Base-by-base conservation (phyloP, 2,329 filamentous ascomycete genomes). In the Aspergillus fumigatiaffinis region DNA sequence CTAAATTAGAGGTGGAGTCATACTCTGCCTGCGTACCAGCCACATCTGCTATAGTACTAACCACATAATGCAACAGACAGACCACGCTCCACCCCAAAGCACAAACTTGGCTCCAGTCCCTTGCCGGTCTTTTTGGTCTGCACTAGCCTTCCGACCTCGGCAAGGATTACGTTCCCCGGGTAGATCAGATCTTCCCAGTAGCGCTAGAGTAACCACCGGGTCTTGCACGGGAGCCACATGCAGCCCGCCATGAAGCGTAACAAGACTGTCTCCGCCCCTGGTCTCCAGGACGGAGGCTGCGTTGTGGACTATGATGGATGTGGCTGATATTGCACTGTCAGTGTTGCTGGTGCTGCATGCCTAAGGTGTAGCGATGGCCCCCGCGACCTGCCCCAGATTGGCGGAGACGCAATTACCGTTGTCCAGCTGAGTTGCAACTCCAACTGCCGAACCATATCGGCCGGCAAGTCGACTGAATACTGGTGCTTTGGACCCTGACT, bases 121-220 rank as follows among this genome's bases (percentile, higher is more conserved):
- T 68, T 67, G 1, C 66, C 65, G 1, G 59, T 57, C 6, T 53
- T 57, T 9, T 55, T 52, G 0, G 61, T 46, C 4, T 55, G 47
- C n/a, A 38, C 49, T 6, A 64, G 0, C 20, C 42, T n/a, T 60
- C 57, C 10, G 50, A 26, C 10, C 17, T 5, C 26, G 59, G 56
- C 5, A 67, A 63, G 23, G 1, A 68, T 53, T 1, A 66, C 60
- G 42, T 68, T 68, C 29, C 58, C 63, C 2, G 65, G 66, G 50
- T 67, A 68, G 9, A 68, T 14, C 52, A 67, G 9, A 68, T 14
- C 51, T 56, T 65, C 9, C 66, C 26, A 67, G 21, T 2, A 67
- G 48, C 2, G 65, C 65, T 21, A 67, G 23, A 2, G 59, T 56
- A 9, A 66, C 29, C 8, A 63, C 25, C 4, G 52, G 49, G 10